A percentile compares a stretch with the other conserved stretches of the same genome.
phyloP scores from a whole-genome alignment of 768 basidiomycete species.

The Hygrophorus pudorinus region DNA sequence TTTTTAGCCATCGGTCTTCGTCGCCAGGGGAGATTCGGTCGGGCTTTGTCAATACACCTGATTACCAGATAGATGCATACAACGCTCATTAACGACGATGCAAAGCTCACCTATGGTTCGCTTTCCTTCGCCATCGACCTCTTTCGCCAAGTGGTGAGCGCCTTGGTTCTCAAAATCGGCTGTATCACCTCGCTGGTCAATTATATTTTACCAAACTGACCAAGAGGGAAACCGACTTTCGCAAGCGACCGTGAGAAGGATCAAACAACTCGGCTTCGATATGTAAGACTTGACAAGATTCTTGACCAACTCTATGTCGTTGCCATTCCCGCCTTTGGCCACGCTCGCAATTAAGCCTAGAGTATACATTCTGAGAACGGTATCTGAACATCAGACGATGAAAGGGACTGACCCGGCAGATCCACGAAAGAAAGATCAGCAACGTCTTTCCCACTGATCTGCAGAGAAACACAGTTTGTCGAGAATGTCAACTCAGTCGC shows the following conservation, averaged over 20 bases:
- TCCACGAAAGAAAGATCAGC: constrained; percentile 60
- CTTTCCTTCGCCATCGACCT: constrained; percentile 48
- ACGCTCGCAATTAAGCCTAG: constrained; percentile 52
- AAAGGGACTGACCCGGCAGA: constrained; percentile 35
- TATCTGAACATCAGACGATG: too few relatives aligned
- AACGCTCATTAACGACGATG: background rate
- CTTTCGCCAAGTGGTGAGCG: constrained; percentile 54
- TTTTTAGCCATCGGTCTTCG: constrained; percentile 43
- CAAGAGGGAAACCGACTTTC: constrained; percentile 37
- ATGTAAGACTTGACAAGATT: constrained; percentile 52
- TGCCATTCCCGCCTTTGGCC: constrained; percentile 33
- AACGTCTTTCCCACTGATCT: constrained; percentile 49
- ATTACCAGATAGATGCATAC: background rate
- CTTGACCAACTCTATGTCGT: constrained; percentile 55
- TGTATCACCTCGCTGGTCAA: constrained; percentile 16
- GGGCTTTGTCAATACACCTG: constrained; percentile 68
- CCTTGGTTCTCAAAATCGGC: constrained; percentile 79
- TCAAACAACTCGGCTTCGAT: constrained; percentile 47
- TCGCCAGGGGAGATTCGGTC: constrained; percentile 53
- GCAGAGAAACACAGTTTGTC: constrained; percentile 43
- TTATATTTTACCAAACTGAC: background rate
- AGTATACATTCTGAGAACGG: background rate
- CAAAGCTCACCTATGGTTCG: constrained; percentile 56
- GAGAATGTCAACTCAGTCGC: constrained; percentile 35
- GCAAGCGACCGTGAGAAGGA: constrained; percentile 51